Conservation (phyloP, 257 asterid genomes). For the Gentiana straminea region DNA sequence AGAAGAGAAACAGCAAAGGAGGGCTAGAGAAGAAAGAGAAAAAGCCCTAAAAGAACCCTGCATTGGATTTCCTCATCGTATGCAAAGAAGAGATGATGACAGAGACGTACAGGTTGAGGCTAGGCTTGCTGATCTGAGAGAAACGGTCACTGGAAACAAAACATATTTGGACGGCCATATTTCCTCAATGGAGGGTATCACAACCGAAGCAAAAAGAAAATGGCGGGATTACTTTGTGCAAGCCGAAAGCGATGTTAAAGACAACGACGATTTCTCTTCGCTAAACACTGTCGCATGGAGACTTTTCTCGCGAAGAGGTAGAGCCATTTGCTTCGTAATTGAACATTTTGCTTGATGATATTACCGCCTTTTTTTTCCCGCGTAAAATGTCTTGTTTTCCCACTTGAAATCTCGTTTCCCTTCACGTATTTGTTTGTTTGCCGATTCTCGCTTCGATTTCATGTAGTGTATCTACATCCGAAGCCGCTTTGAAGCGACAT, state of each 20-base stretch:
- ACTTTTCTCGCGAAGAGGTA: slow-evolving; percentile 60
- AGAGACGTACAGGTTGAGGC: slow-evolving; percentile 45
- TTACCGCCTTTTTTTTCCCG: too few species aligned
- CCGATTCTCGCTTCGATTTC: slow-evolving; percentile 1
- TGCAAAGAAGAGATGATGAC: too few species aligned
- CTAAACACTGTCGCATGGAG: slow-evolving; percentile 86
- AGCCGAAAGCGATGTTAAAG: slow-evolving; percentile 42
- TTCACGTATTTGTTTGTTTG: not conserved
- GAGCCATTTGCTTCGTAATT: slow-evolving; percentile 2
- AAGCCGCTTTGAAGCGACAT: slow-evolving; percentile 38
- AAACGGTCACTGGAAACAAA: slow-evolving; percentile 48
- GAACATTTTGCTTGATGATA: not conserved
- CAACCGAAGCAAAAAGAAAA: slow-evolving; percentile 70
- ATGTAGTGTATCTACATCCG: slow-evolving; percentile 46
- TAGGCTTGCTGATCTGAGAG: slow-evolving; percentile 47
- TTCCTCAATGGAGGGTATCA: slow-evolving; percentile 50
- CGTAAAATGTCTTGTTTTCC: too few species aligned
- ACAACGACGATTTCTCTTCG: slow-evolving; percentile 61
- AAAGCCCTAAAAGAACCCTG: too few species aligned
- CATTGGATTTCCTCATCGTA: too few species aligned
- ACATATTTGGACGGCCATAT: slow-evolving; percentile 57
- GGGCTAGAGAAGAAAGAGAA: too few species aligned
- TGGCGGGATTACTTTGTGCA: slow-evolving; percentile 65
- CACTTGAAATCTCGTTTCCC: slow-evolving; percentile 3
- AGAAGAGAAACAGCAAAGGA: too few species aligned